These are phyloP conservation scores for Rhizoctonia solani DNA, from an alignment of 1,284 basidiomycete genomes.

Conservation along the genomic window DNA sequence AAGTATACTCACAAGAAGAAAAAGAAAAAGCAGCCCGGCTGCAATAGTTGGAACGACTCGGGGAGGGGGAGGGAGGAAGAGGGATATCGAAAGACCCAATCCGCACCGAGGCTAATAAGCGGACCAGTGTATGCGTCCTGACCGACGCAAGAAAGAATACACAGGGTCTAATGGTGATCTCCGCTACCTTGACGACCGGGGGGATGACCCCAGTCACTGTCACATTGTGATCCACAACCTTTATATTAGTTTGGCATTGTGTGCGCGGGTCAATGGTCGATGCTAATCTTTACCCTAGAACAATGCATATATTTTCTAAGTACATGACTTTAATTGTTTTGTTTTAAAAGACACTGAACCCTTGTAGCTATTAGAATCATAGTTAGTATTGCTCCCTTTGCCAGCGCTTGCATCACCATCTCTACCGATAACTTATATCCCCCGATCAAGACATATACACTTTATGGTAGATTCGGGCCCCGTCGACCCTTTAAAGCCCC, in stretches of 20 bases:
- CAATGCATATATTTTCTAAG: too few relatives aligned
- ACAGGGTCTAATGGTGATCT: slow-evolving; percentile 19
- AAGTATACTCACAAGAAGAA: slow-evolving; percentile 29
- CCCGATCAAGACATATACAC: too few relatives aligned
- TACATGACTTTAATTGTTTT: not conserved
- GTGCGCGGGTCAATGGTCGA: not conserved
- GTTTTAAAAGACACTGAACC: too few relatives aligned
- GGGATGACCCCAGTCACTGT: not conserved
- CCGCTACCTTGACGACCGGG: slow-evolving; percentile 21
- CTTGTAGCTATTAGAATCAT: too few relatives aligned
- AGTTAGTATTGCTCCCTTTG: too few relatives aligned
- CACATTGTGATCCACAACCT: slow-evolving; percentile 17
- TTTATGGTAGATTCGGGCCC: too few relatives aligned
- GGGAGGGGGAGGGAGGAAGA: slow-evolving; percentile 7
- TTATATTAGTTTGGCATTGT: slow-evolving; percentile 7
- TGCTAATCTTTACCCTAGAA: not conserved
- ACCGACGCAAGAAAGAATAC: slow-evolving; percentile 22
- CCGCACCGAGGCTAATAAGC: slow-evolving; percentile 19
- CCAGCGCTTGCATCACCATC: too few relatives aligned
- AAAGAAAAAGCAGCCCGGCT: slow-evolving; percentile 29
- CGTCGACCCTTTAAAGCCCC: too few relatives aligned
- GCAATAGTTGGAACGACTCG: not conserved
- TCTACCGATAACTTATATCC: too few relatives aligned
- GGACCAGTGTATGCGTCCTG: slow-evolving; percentile 5
- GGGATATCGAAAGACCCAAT: slow-evolving; percentile 5